phyloP scores from a whole-genome alignment of 2,329 filamentous ascomycete genomes.

The Pseudogymnoascus destructans region DNA sequence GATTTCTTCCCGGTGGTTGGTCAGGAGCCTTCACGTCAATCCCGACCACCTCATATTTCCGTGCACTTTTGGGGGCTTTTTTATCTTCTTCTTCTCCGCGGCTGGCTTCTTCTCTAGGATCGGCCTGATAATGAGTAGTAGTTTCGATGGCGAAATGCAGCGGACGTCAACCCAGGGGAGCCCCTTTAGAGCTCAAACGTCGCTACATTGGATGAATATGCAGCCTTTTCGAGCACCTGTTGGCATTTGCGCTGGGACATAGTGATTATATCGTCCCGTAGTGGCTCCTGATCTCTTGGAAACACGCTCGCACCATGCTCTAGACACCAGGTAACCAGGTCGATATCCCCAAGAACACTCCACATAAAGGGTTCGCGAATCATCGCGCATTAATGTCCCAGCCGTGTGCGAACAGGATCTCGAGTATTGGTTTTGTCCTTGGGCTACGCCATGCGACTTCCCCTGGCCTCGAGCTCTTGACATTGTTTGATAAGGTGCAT shows the following conservation, averaged over 20 bases:
- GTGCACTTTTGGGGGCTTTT: background rate
- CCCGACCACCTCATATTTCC: slow-evolving; percentile 3
- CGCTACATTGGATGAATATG: slow-evolving; percentile 4
- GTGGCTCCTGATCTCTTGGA: background rate
- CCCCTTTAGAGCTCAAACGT: slow-evolving; percentile 13
- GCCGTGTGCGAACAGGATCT: slow-evolving; percentile 12
- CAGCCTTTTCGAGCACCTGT: slow-evolving; percentile 8
- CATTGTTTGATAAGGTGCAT: background rate
- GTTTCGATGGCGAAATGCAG: slow-evolving; percentile 1
- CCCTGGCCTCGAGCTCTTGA: background rate
- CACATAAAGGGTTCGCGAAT: slow-evolving; percentile 7
- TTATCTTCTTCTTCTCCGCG: background rate
- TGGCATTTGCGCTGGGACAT: background rate
- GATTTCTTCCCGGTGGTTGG: background rate
- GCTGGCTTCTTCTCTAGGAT: background rate
- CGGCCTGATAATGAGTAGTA: background rate
- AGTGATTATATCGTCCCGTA: background rate
- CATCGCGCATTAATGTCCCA: slow-evolving; percentile 11
- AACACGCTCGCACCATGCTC: slow-evolving; percentile 8
- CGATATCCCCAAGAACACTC: slow-evolving; percentile 3
- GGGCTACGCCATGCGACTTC: background rate
- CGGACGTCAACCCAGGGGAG: slow-evolving; percentile 10
- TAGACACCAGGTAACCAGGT: slow-evolving; percentile 11
- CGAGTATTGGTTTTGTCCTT: background rate
- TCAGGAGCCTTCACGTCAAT: slow-evolving; percentile 10